Evolutionary conservation across 2,329 filamentous ascomycete species (phyloP).

Genomic region (Aspergillus sp.): DNA sequence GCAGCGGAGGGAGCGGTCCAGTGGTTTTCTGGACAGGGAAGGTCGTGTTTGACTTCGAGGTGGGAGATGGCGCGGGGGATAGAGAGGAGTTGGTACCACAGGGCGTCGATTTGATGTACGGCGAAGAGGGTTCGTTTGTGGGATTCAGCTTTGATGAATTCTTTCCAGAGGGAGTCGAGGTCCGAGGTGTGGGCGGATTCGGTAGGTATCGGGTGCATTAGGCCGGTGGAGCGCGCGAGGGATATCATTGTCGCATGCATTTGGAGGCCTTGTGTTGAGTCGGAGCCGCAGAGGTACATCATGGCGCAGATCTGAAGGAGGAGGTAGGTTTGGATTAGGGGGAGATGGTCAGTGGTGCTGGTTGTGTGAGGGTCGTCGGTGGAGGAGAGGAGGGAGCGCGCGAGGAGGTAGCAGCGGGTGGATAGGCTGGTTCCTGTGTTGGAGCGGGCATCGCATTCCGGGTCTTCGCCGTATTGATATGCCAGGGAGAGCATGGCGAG

Average conservation of each 20-base stretch:
- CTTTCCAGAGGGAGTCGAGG: constrained; percentile 43
- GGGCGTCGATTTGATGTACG: constrained; percentile 46
- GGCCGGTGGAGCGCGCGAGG: constrained; percentile 36
- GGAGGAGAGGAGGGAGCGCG: constrained; percentile 28
- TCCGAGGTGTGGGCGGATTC: constrained; percentile 28
- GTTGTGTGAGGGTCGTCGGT: constrained; percentile 19
- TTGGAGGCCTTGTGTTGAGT: constrained; percentile 39
- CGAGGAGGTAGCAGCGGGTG: constrained; percentile 35
- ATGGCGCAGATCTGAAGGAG: constrained; percentile 47
- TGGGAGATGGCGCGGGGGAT: constrained; percentile 33
- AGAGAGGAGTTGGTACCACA: constrained; percentile 48
- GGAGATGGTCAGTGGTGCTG: constrained; percentile 21
- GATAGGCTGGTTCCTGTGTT: constrained; percentile 34
- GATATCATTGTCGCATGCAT: constrained; percentile 47
- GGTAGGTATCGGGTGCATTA: constrained; percentile 36
- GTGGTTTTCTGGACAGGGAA: constrained; percentile 42
- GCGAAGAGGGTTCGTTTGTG: constrained; percentile 48
- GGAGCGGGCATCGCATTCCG: constrained; percentile 29
- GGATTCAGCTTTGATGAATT: constrained; percentile 42
- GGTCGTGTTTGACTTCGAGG: constrained; percentile 48
- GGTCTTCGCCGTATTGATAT: constrained; percentile 44
- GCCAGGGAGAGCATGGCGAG: constrained; percentile 42
- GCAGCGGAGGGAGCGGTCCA: constrained; percentile 43
- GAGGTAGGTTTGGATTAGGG: constrained; percentile 42
- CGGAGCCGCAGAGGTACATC: constrained; percentile 45